A percentile compares a stretch with the other conserved stretches of the same genome.
phyloP scores from a whole-genome alignment of 352 stramenopile genomes.

The Peronospora belbahrii region DNA sequence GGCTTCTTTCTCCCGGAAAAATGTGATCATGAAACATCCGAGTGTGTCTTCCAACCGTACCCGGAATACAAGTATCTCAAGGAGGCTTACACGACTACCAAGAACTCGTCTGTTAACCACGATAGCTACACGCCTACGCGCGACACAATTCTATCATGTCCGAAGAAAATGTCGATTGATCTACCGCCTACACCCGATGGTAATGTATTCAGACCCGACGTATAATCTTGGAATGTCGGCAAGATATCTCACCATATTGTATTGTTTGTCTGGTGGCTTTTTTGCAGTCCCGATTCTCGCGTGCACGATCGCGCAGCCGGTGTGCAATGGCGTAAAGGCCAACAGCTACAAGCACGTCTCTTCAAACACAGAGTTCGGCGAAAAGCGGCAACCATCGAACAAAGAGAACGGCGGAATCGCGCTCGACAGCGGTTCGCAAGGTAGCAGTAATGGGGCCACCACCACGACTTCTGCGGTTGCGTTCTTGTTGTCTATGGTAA shows the following conservation, averaged over 20 bases:
- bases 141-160: slow-evolving; percentile 35
- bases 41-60: slow-evolving; percentile 58
- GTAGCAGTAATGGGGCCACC: slow-evolving; percentile 3
- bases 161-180: slow-evolving; percentile 25
- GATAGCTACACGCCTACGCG: slow-evolving; percentile 32
- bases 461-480: slow-evolving; percentile 4
- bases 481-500: slow-evolving; percentile 15
- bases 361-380: slow-evolving; percentile 19
- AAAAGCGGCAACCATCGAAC: slow-evolving; percentile 28
- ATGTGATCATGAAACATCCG: slow-evolving; percentile 51
- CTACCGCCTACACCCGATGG: slow-evolving; percentile 30
- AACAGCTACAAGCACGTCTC: slow-evolving; percentile 40
- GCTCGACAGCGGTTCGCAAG: neutral
- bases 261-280: neutral
- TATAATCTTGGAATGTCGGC: too few relatives aligned
- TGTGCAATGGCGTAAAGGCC: slow-evolving; percentile 22
- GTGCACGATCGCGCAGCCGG: neutral
- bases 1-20: slow-evolving; percentile 63
- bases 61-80: slow-evolving; percentile 70
- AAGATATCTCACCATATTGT: too few relatives aligned
- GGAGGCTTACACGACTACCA: slow-evolving; percentile 61
- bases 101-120: slow-evolving; percentile 40
- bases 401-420: neutral
- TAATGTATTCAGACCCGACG: too few relatives aligned
- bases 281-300: neutral